phyloP scores from a whole-genome alignment of 345 rosid genomes.

The Jatropha curcas region DNA sequence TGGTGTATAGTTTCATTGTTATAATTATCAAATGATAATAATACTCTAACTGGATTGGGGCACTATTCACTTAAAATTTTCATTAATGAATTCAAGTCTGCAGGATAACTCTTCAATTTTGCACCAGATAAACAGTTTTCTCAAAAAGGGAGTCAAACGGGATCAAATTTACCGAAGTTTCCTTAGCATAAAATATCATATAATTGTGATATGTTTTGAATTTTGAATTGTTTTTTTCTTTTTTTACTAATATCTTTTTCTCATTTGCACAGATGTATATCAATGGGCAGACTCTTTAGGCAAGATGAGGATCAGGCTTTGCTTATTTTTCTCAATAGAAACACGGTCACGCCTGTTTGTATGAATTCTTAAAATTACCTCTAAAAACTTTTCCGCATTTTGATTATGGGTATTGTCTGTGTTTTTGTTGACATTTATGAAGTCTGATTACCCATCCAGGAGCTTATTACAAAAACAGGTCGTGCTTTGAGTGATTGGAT shows the following conservation, averaged over 20 bases:
- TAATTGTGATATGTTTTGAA: conserved; percentile 14
- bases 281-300: conserved; percentile 76
- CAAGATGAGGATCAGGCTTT: conserved; percentile 77
- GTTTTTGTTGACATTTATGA: conserved; percentile 1
- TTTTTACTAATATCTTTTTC: conserved; percentile 9
- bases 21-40: background rate
- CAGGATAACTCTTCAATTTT: background rate
- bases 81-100: background rate
- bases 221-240: background rate
- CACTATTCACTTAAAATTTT: background rate
- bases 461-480: conserved; percentile 52
- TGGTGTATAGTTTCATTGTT: background rate
- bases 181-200: conserved; percentile 4
- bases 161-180: background rate
- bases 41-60: background rate
- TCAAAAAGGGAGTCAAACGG: background rate
- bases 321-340: conserved; percentile 83
- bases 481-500: conserved; percentile 59
- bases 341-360: conserved; percentile 74
- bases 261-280: conserved; percentile 63
- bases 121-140: background rate
- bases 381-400: background rate
- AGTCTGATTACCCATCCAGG: conserved; percentile 38
- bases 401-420: background rate
- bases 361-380: conserved; percentile 28